Evolutionary conservation across 805 yeast genomes (phyloP), one percentile per base, ranked within the genome.

Genomic region (Candida incommunis): DNA sequence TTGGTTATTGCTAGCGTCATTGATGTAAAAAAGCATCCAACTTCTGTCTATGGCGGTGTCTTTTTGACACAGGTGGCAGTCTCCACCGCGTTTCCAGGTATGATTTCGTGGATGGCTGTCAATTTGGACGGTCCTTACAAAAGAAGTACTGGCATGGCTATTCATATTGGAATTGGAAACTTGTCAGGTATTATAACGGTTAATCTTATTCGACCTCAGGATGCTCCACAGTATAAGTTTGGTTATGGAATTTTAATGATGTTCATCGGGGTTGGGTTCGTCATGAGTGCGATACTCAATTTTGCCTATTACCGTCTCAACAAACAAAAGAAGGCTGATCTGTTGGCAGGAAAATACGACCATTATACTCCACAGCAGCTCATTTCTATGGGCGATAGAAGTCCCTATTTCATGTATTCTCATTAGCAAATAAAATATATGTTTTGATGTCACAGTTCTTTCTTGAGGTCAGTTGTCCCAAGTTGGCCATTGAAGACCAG

Each of bases 121-220:
- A 76, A 76, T 50, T 67, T 70, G 47, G 71, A 72, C 18, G 79
- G 80, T 15, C 78, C 75, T 53, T 57, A 69, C 26, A 65, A 80
- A 56, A 74, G 76, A 50, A 66, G 71, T 22, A 69, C 70, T 18
- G 75, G 74, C 20, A 66, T 75, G 35, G 75, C 75, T 3, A 65
- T 71, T 62, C 74, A 74, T 50, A 70, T 77, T 53, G 81, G 82
- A 1, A 73, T 76, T 54, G 82, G 81, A 49, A 76, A 76, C 59
- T 72, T 75, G 51, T 81, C 80, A 41, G 82, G 81, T 50, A 75
- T 76, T 50, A 68, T 76, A 45, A 61, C 80, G 13, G 69, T 79
- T 2, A 76, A 67, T 51, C 61, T 75, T 22, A 77, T 74, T 60
- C 66, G 76, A 46, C 54, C 70, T 25, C 53, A 58, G 35, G 80